Base-by-base conservation (phyloP, 2,329 filamentous ascomycete species). In the Botryotinia narcissicola region DNA sequence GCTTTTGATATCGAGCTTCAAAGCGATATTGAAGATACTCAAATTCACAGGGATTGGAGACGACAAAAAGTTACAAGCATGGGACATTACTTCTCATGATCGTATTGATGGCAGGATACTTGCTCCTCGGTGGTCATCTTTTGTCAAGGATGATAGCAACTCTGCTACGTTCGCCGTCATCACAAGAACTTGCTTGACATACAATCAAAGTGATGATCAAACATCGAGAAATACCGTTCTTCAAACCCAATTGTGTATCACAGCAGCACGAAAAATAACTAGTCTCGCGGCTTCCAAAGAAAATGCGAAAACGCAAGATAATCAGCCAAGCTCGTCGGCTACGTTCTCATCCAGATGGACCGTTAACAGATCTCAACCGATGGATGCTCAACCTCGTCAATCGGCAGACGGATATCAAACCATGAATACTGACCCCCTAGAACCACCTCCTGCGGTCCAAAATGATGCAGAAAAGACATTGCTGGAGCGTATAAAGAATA, bases 71-170 rank as follows among this genome's bases (percentile, higher is more conserved):
- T n/a, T 60, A n/a, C 67, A 70, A 42, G 51, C 32, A 4, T 70
- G 67, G 67, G 67, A 70, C 12, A n/a, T 37, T 12, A 60, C 67
- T 12, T 16, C n/a, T 16, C 6, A 8, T 1, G 4, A 29, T 25
- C 20, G 67, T 22, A 32, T n/a, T 25, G 51, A 70, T 70, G 67
- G 51, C 3, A 57, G 67, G n/a, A 70, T 32, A 37, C 44, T 60
- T 42, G 22, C 12, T n/a, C 83, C 82, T 85, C n/a, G 25, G 22
- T 70, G 54, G 51, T 16, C 67, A 35, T 29, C n/a, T 6, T 25
- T 70, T 22, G 9, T 60, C 6, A 37, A 60, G 16, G 67, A 70
- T 35, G 57, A 59, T 18, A 12, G 25, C 1, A 54, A 54, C 8
- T 70, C 51, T 35, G 67, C 48, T 25, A 60, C 37, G 5, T 70